Evolutionary conservation across 495 filamentous ascomycete genomes (phyloP).

Genomic region (Chlorociboria aeruginascens): DNA sequence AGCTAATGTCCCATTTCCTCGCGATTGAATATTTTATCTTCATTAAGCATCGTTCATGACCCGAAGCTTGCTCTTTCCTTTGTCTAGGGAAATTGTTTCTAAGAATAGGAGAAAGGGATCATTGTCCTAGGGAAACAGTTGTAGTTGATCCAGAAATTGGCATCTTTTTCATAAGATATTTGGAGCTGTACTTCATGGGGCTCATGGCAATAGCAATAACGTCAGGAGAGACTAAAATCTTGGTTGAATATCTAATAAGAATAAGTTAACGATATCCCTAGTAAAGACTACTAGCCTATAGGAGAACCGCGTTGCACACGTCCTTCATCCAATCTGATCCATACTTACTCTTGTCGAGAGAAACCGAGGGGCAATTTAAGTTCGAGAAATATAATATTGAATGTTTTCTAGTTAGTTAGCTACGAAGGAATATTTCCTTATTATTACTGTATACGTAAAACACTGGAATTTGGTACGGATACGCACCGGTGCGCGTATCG

Average conservation of each 20-base stretch:
- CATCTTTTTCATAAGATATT: slow-evolving; percentile 72
- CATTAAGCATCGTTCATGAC: slow-evolving; percentile 58
- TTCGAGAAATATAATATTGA: too few relatives aligned
- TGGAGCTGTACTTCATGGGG: slow-evolving; percentile 64
- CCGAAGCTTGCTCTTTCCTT: slow-evolving; percentile 53
- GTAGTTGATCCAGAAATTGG: slow-evolving; percentile 70
- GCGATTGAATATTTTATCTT: slow-evolving; percentile 58
- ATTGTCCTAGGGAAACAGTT: too few relatives aligned
- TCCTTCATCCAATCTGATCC: slow-evolving; percentile 51
- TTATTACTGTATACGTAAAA: too few relatives aligned
- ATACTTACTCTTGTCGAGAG: too few relatives aligned
- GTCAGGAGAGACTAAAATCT: slow-evolving; percentile 65
- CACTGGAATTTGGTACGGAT: too few relatives aligned
- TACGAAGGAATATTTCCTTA: too few relatives aligned
- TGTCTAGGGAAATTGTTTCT: slow-evolving; percentile 57
- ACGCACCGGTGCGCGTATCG: too few relatives aligned
- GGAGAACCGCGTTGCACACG: slow-evolving; percentile 68
- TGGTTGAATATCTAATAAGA: slow-evolving; percentile 56
- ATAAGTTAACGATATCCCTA: not conserved
- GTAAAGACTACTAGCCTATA: too few relatives aligned
- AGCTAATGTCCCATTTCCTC: slow-evolving; percentile 76
- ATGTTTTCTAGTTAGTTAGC: too few relatives aligned
- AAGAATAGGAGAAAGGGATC: too few relatives aligned
- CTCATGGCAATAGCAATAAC: slow-evolving; percentile 55
- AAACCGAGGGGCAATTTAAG: too few relatives aligned